Percentiles rank a stretch among this genome's conserved stretches.
Evolutionary conservation across 805 yeast genomes (phyloP).

Genomic region (Metschnikowia sp.): DNA sequence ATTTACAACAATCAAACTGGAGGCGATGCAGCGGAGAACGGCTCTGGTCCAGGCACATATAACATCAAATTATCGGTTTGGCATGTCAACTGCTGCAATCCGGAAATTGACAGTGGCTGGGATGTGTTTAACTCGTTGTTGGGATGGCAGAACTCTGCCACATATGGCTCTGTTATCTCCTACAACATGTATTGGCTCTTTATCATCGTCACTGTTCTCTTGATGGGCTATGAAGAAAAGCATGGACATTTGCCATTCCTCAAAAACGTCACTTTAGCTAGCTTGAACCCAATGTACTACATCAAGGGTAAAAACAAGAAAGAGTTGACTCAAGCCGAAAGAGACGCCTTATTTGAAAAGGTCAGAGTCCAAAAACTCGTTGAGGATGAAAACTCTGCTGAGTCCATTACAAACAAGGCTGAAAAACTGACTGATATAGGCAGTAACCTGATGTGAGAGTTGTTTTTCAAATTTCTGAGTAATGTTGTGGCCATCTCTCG

Average conservation of each 20-base stretch:
- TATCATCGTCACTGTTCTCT: conserved; percentile 49
- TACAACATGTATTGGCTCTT: conserved; percentile 87
- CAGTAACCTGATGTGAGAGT: background rate
- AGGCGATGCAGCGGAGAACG: conserved; percentile 92
- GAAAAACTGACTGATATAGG: conserved; percentile 6
- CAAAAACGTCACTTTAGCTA: conserved; percentile 33
- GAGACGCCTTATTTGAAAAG: conserved; percentile 47
- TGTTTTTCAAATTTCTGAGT: background rate
- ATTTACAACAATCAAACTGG: conserved; percentile 65
- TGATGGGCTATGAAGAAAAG: conserved; percentile 82
- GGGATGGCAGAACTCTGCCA: conserved; percentile 98
- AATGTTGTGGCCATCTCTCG: background rate
- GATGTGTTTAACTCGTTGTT: conserved; percentile 90
- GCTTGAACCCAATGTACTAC: conserved; percentile 72
- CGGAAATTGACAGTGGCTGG: conserved; percentile 88
- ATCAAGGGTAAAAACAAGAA: conserved; percentile 64
- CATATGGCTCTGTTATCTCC: conserved; percentile 84
- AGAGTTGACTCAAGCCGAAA: conserved; percentile 49
- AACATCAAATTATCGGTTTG: conserved; percentile 76
- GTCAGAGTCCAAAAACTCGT: conserved; percentile 20
- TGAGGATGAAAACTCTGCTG: conserved; percentile 6
- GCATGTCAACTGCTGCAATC: conserved; percentile 98
- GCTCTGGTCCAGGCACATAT: conserved; percentile 94
- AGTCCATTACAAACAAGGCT: conserved; percentile 10
- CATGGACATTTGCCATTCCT: conserved; percentile 74